phyloP scores from a whole-genome alignment of 805 yeast genomes.

The Zygosaccharomyces lentus region DNA sequence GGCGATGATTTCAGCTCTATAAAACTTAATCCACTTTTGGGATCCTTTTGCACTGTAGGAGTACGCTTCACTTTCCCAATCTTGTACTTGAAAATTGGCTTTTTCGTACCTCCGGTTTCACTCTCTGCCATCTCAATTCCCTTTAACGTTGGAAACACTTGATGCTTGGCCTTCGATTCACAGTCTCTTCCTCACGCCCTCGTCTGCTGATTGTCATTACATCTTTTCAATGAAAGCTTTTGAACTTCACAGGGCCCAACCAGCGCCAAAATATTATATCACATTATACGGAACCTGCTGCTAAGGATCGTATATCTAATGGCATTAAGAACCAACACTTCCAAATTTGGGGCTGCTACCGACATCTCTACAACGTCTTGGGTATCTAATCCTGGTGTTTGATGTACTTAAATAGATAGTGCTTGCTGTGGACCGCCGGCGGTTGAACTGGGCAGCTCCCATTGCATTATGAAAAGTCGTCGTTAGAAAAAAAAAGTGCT shows the following conservation, averaged over 20 bases:
- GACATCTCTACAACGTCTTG: background rate
- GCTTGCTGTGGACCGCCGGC: slow-evolving; percentile 4
- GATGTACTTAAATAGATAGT: slow-evolving; percentile 2
- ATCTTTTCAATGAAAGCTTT: background rate
- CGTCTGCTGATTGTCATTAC: background rate
- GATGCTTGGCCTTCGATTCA: background rate
- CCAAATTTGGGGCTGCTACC: background rate
- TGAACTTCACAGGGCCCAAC: slow-evolving; percentile 2
- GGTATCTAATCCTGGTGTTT: background rate
- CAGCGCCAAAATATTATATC: slow-evolving; percentile 3
- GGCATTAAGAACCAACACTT: background rate
- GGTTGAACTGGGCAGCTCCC: background rate
- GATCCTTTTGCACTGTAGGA: slow-evolving; percentile 29
- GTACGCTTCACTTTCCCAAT: slow-evolving; percentile 36
- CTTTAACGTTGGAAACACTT: background rate
- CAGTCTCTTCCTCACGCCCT: background rate
- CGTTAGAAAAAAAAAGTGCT: background rate
- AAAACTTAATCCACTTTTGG: slow-evolving; percentile 24
- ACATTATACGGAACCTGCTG: background rate
- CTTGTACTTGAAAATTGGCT: slow-evolving; percentile 28
- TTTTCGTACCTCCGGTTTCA: slow-evolving; percentile 3
- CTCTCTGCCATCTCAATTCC: slow-evolving; percentile 5
- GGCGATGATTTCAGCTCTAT: slow-evolving; percentile 26
- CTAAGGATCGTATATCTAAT: background rate
- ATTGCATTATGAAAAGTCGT: background rate